These are phyloP conservation scores for Mariannaea elegans DNA, from an alignment of 2,329 filamentous ascomycete species.

Conservation along the genomic window DNA sequence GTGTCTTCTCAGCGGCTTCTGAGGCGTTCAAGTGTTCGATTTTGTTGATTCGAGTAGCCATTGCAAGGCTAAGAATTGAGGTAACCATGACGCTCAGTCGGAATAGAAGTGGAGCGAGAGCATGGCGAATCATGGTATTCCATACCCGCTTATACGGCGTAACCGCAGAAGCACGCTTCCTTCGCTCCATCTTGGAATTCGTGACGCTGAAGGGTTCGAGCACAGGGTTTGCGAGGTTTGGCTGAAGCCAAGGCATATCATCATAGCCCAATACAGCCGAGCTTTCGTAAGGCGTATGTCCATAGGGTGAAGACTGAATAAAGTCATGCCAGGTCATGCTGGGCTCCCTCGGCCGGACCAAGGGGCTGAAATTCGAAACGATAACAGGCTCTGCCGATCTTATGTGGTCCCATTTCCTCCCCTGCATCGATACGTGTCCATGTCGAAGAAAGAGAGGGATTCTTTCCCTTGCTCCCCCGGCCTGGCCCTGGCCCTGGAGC, in stretches of 20 bases:
- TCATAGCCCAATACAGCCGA: slow-evolving; percentile 58
- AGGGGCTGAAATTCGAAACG: slow-evolving; percentile 57
- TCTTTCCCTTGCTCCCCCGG: slow-evolving; percentile 45
- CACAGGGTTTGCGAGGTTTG: slow-evolving; percentile 54
- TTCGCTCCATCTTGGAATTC: slow-evolving; percentile 41
- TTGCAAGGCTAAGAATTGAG: slow-evolving; percentile 80
- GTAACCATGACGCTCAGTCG: slow-evolving; percentile 85
- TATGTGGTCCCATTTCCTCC: slow-evolving; percentile 68
- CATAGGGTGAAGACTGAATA: slow-evolving; percentile 62
- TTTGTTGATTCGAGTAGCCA: slow-evolving; percentile 79
- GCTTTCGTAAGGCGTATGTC: slow-evolving; percentile 56
- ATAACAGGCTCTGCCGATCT: slow-evolving; percentile 68
- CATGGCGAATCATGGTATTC: slow-evolving; percentile 77
- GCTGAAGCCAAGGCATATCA: slow-evolving; percentile 57
- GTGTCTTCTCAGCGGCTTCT: slow-evolving; percentile 68
- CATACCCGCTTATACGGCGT: slow-evolving; percentile 66
- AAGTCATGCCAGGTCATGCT: slow-evolving; percentile 62
- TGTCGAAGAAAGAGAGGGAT: slow-evolving; percentile 58
- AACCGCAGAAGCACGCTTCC: slow-evolving; percentile 42
- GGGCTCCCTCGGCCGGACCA: slow-evolving; percentile 47
- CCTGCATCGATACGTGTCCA: slow-evolving; percentile 55
- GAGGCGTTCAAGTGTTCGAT: slow-evolving; percentile 58
- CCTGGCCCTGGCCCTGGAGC: slow-evolving; percentile 45
- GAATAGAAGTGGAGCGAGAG: slow-evolving; percentile 85
- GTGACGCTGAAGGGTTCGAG: slow-evolving; percentile 44